Conservation (phyloP, 225 moss, liverwort and hornwort species). For the Rhytidiadelphus loreus region DNA sequence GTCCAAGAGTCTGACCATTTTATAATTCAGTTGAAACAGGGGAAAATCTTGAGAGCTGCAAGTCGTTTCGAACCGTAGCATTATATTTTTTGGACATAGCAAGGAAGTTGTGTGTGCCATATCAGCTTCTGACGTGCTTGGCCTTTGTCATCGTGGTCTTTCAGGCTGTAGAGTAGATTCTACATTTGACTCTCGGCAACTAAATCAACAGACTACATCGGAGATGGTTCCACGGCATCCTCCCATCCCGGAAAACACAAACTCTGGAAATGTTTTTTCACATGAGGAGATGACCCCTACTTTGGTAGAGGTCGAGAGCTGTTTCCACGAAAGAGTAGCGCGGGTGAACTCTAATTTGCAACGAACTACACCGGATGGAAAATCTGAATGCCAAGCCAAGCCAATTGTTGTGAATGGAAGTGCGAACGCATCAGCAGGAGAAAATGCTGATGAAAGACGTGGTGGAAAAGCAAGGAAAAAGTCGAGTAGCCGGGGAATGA, state of each 20-base stretch:
- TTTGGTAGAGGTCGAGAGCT: neutral
- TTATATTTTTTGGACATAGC: neutral
- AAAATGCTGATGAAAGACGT: neutral
- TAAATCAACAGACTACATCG: neutral
- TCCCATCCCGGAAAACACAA: neutral
- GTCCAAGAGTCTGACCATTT: neutral
- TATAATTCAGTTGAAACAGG: neutral
- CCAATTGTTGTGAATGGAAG: neutral
- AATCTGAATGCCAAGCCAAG: neutral
- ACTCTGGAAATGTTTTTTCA: neutral
- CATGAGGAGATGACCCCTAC: neutral
- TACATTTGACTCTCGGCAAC: neutral
- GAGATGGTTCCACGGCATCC: neutral
- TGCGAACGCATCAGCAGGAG: neutral
- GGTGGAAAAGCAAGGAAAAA: conserved; percentile 6
- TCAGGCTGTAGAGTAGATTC: neutral
- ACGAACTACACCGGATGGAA: neutral
- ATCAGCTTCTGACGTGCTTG: neutral
- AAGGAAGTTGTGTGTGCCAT: neutral
- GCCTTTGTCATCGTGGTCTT: neutral
- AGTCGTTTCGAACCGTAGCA: neutral
- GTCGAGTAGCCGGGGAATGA: conserved; percentile 1
- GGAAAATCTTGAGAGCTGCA: neutral
- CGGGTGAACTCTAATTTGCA: conserved; percentile 13
- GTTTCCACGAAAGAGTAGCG: neutral